Conservation (phyloP, 306 rosid genomes). For the Acacia crassicarpa region DNA sequence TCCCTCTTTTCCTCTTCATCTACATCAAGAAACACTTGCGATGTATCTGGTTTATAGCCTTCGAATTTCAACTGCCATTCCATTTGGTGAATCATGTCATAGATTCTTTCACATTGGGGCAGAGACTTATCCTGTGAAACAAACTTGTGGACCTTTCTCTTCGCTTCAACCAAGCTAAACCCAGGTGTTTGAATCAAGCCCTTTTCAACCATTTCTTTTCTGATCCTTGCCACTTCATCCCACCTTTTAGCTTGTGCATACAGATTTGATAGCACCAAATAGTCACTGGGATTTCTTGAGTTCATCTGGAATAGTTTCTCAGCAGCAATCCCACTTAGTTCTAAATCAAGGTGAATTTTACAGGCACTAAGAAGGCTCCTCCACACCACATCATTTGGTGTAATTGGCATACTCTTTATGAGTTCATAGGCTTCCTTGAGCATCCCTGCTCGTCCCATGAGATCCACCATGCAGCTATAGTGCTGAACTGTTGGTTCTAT, state of each 20-base stretch:
- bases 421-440: slow-evolving; percentile 67
- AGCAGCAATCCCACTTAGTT: slow-evolving; percentile 66
- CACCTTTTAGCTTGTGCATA: slow-evolving; percentile 67
- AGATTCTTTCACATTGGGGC: slow-evolving; percentile 39
- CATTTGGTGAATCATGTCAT: slow-evolving; percentile 89
- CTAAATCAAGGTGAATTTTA: slow-evolving; percentile 62
- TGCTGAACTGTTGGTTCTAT: slow-evolving; percentile 70
- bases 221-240: slow-evolving; percentile 64
- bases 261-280: slow-evolving; percentile 67
- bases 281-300: slow-evolving; percentile 59
- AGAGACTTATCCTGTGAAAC: slow-evolving; percentile 77
- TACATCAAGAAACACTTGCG: slow-evolving; percentile 69
- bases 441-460: slow-evolving; percentile 73
- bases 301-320: slow-evolving; percentile 49
- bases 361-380: slow-evolving; percentile 83
- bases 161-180: slow-evolving; percentile 72
- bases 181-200: slow-evolving; percentile 67
- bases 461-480: slow-evolving; percentile 86
- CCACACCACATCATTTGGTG: slow-evolving; percentile 74
- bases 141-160: slow-evolving; percentile 61
- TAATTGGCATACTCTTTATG: slow-evolving; percentile 52
- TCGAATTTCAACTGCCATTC: slow-evolving; percentile 95
- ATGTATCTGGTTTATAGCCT: slow-evolving; percentile 71
- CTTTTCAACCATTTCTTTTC: slow-evolving; percentile 53
- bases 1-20: slow-evolving; percentile 82